Percentiles rank a stretch among this genome's conserved stretches.
These are phyloP conservation scores for Populus deltoides DNA, from an alignment of 345 rosid species.

Conservation along the genomic window DNA sequence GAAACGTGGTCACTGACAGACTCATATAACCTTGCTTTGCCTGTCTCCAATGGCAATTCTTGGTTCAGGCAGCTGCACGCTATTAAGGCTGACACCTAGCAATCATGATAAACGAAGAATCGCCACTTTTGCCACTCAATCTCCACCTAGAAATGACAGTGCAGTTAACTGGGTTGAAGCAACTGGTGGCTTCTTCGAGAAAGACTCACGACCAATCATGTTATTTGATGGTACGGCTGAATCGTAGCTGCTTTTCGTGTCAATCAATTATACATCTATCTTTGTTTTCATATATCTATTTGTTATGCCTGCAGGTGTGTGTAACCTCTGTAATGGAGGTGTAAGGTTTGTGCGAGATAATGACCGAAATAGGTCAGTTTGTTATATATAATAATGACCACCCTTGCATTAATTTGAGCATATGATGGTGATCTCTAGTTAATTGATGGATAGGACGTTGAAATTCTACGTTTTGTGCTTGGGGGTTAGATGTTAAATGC, in stretches of 20 bases:
- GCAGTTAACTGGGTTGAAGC: slow-evolving; percentile 50
- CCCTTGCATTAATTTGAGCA: not conserved
- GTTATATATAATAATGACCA: not conserved
- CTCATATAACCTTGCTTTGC: not conserved
- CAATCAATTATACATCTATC: not conserved
- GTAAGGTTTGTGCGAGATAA: slow-evolving; percentile 71
- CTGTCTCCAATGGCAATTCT: slow-evolving; percentile 40
- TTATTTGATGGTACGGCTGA: slow-evolving; percentile 64
- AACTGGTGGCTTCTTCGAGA: slow-evolving; percentile 63
- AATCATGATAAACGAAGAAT: slow-evolving; percentile 22
- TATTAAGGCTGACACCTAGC: slow-evolving; percentile 19
- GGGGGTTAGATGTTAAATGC: not conserved
- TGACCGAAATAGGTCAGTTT: slow-evolving; percentile 59
- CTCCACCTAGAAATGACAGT: slow-evolving; percentile 30
- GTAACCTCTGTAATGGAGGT: slow-evolving; percentile 90
- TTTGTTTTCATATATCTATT: not conserved
- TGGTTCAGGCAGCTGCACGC: slow-evolving; percentile 36
- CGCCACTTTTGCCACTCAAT: slow-evolving; percentile 35
- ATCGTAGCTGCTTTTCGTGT: not conserved
- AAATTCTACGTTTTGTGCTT: not conserved
- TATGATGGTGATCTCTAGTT: not conserved
- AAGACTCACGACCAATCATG: slow-evolving; percentile 81
- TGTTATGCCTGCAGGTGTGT: slow-evolving; percentile 50
- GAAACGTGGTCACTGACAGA: not conserved
- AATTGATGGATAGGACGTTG: not conserved